These are phyloP conservation scores for Paralagenidium karlingii DNA, from an alignment of 352 stramenopile species.

Conservation along the genomic window DNA sequence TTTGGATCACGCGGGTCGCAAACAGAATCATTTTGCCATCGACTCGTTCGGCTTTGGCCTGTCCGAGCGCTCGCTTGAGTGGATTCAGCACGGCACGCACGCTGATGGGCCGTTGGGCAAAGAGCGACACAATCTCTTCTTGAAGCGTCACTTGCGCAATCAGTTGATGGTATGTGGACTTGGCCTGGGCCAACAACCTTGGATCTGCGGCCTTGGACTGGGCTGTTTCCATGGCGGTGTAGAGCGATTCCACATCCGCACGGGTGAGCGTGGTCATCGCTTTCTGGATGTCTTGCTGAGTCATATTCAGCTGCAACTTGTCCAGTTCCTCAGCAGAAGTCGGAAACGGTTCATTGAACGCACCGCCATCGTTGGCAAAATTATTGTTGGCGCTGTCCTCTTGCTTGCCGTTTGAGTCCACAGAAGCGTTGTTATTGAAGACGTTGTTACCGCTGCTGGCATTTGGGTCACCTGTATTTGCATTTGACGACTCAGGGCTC, in stretches of 20 bases:
- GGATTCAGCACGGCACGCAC: conserved; percentile 51
- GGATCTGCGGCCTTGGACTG: conserved; percentile 45
- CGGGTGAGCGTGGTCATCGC: conserved; percentile 24
- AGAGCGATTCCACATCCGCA: conserved; percentile 60
- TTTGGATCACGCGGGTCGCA: conserved; percentile 47
- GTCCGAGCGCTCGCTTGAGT: conserved; percentile 36
- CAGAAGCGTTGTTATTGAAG: neutral
- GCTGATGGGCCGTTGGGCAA: conserved; percentile 53
- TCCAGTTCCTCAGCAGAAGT: neutral
- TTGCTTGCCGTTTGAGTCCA: neutral
- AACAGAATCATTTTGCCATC: conserved; percentile 37
- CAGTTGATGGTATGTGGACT: conserved; percentile 54
- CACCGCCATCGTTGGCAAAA: neutral
- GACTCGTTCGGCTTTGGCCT: conserved; percentile 34
- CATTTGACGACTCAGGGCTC: neutral
- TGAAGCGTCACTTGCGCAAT: conserved; percentile 55
- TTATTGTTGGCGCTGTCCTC: neutral
- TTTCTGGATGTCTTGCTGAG: neutral
- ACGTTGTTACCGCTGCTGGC: neutral
- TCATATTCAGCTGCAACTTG: neutral
- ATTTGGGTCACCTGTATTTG: neutral
- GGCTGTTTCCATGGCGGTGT: conserved; percentile 55
- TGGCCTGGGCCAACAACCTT: conserved; percentile 29
- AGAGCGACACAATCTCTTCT: conserved; percentile 67
- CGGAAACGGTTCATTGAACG: neutral